Conservation (phyloP, 345 rosid species). For the Euclidium syriacum region DNA sequence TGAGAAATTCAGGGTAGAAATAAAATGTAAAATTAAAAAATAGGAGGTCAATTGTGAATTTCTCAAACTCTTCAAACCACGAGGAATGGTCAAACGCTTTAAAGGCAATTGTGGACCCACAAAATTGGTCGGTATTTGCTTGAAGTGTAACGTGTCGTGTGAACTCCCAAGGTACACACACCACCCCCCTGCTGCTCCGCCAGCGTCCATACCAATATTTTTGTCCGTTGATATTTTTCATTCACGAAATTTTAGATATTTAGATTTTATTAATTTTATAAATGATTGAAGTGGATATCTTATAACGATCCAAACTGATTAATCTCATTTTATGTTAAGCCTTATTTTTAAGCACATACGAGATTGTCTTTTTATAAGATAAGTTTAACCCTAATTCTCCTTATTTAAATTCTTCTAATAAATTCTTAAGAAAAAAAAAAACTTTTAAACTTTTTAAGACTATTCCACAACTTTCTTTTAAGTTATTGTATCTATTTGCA, state of each 20-base stretch:
- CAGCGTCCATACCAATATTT: constrained; percentile 20
- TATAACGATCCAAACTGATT: too few relatives aligned
- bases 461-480: too few relatives aligned
- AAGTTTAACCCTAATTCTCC: too few relatives aligned
- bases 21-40: not conserved
- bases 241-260: not conserved
- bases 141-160: constrained; percentile 6
- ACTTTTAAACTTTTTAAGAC: too few relatives aligned
- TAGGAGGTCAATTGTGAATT: not conserved
- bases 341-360: too few relatives aligned
- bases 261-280: not conserved
- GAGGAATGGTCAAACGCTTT: constrained; percentile 18
- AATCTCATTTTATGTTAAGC: too few relatives aligned
- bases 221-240: not conserved
- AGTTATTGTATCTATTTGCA: too few relatives aligned
- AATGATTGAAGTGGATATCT: not conserved
- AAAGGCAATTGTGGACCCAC: not conserved
- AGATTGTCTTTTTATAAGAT: too few relatives aligned
- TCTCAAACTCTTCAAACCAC: not conserved
- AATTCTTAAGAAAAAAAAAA: too few relatives aligned
- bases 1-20: not conserved
- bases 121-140: constrained; percentile 1
- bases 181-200: constrained; percentile 11
- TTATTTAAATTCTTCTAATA: too few relatives aligned
- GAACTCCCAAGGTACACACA: constrained; percentile 13